Base-by-base conservation (phyloP, 2,329 filamentous ascomycete genomes). In the Acrodontium crateriforme region DNA sequence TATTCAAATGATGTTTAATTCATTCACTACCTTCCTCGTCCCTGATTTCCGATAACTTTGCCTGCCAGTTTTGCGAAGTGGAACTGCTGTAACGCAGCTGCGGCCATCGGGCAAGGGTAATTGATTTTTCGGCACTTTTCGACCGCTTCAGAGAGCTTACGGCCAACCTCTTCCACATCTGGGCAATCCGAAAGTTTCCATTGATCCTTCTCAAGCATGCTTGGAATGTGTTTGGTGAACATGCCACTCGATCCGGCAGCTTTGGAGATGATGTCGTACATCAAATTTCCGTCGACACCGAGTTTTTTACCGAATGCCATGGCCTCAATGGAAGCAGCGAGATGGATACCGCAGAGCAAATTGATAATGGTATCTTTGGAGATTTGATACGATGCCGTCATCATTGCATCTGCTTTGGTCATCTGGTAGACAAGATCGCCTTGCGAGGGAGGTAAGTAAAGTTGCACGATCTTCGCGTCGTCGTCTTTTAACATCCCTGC, bases 401-500 rank as follows among this genome's bases (percentile, higher is more conserved):
- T 49, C 28, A 58, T 51, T 15, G 55, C 46, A 17, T 55, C 50
- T 3, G 52, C 47, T 5, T 44, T 37, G 4, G 48, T 40, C 28
- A 52, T 52, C 8, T 52, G 41, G 4, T 40, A 35, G 6, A 56
- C 48, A 5, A 49, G 35, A 16, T 46, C 46, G 21, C 46, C 39
- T 19, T 54, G 44, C 12, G 44, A 36, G 3, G 42, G 29, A 5
- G 49, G 47, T 1, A 54, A 42, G 50, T 70, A 72, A 27, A 70
- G 56, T 28, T 66, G 65, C 10, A 72, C 65, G 40, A 71, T 55
- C 9, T 63, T 60, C 2, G 67, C 64, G 37, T 72, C 68, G 38
- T 71, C 68, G 27, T 67, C 55, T 9, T 58, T 45, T 0, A 64
- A 59, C 37, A 59, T 72, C 7, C 74, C 75, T 21, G 67, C 64